phyloP scores from a whole-genome alignment of 163 green algal species.

The Smithsoniella earleae region DNA sequence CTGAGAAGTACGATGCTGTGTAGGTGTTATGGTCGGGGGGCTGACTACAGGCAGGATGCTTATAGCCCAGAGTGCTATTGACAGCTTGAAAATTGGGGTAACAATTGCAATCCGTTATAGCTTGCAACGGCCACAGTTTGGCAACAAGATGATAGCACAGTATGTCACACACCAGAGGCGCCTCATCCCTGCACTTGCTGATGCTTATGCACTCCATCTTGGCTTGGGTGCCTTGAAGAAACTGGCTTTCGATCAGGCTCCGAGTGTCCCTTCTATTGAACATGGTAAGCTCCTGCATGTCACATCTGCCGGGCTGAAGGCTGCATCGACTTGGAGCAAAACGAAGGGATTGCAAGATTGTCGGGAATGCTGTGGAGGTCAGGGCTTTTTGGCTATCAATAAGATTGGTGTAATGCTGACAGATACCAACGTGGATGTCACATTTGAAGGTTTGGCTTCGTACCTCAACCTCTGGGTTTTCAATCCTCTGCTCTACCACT shows the following conservation, averaged over 20 bases:
- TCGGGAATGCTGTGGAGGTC: slow-evolving; percentile 77
- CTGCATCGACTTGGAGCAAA: slow-evolving; percentile 70
- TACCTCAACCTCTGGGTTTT: too few species aligned
- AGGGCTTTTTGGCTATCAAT: slow-evolving; percentile 76
- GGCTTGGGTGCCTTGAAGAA: slow-evolving; percentile 59
- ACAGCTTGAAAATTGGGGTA: slow-evolving; percentile 61
- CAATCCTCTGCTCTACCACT: too few species aligned
- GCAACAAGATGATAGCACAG: slow-evolving; percentile 59
- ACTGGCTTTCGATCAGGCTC: slow-evolving; percentile 6
- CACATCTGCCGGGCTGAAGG: slow-evolving; percentile 72
- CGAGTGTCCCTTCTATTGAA: neutral
- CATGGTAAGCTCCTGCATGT: slow-evolving; percentile 76
- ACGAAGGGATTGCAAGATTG: slow-evolving; percentile 63
- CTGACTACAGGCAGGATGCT: slow-evolving; percentile 54
- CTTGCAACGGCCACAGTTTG: slow-evolving; percentile 64
- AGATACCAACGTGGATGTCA: slow-evolving; percentile 80
- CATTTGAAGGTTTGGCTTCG: slow-evolving; percentile 83
- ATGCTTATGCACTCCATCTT: slow-evolving; percentile 71
- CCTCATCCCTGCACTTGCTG: slow-evolving; percentile 69
- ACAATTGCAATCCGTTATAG: slow-evolving; percentile 74
- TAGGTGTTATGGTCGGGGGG: neutral
- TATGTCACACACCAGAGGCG: slow-evolving; percentile 85
- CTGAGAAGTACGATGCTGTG: too few species aligned
- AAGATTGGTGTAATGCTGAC: slow-evolving; percentile 73
- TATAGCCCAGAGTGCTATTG: slow-evolving; percentile 61